A percentile compares a stretch with the other conserved stretches of the same genome.
Conservation (phyloP, 2,329 filamentous ascomycete species). For the Sporothrix euskadiensis region DNA sequence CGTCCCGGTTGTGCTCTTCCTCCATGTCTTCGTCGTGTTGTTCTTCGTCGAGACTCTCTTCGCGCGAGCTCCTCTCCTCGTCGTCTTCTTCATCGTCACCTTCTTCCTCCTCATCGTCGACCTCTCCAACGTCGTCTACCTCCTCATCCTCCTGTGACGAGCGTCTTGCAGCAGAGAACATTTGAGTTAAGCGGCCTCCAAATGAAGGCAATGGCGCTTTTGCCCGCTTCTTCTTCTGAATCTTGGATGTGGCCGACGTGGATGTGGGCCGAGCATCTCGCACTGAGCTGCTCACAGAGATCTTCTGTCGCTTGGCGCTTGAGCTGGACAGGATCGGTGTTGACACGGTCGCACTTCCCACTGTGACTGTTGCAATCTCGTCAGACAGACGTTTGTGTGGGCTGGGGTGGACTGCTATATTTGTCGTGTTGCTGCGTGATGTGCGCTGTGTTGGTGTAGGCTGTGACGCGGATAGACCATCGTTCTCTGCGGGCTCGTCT, state of each 20-base stretch:
- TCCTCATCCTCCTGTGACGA: constrained; percentile 6
- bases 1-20: neutral
- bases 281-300: constrained; percentile 40
- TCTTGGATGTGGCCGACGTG: constrained; percentile 51
- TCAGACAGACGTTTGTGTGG: constrained; percentile 58
- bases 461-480: constrained; percentile 8
- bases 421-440: neutral
- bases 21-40: neutral
- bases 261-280: constrained; percentile 49
- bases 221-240: constrained; percentile 27
- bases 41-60: constrained; percentile 23
- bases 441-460: neutral
- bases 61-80: constrained; percentile 24
- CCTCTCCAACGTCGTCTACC: constrained; percentile 11
- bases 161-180: constrained; percentile 32
- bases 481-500: constrained; percentile 15
- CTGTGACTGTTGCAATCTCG: constrained; percentile 72
- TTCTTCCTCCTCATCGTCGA: neutral
- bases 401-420: constrained; percentile 24
- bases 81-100: constrained; percentile 30
- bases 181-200: constrained; percentile 33
- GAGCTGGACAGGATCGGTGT: constrained; percentile 62
- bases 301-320: constrained; percentile 45
- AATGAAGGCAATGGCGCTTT: constrained; percentile 33
- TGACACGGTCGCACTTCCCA: constrained; percentile 67